These are phyloP conservation scores for Myrica gale DNA, from an alignment of 306 rosid species.

Conservation along the genomic window DNA sequence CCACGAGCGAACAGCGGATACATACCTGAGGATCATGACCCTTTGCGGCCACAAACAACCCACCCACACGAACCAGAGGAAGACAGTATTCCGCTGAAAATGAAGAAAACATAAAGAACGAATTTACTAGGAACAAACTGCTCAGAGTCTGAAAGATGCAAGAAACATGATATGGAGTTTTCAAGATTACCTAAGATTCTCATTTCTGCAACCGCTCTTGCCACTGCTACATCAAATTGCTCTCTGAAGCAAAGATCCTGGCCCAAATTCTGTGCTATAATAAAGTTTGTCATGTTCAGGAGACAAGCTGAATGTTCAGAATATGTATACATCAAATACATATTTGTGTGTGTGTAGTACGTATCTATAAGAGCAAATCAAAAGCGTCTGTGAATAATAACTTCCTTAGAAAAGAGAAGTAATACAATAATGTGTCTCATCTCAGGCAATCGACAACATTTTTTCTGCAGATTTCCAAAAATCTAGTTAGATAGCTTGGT, in stretches of 20 bases:
- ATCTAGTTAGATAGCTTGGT: too few species aligned
- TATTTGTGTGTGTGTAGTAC: too few species aligned
- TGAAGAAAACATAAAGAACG: slow-evolving; percentile 30
- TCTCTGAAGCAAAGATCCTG: slow-evolving; percentile 69
- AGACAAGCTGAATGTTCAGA: background rate
- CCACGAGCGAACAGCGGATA: slow-evolving; percentile 10
- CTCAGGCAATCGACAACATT: too few species aligned
- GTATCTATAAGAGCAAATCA: slow-evolving; percentile 3
- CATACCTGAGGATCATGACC: slow-evolving; percentile 83
- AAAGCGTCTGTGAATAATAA: background rate
- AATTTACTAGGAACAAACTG: slow-evolving; percentile 18
- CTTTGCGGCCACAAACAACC: slow-evolving; percentile 80
- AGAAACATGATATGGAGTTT: background rate
- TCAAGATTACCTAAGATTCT: slow-evolving; percentile 60
- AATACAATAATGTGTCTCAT: background rate
- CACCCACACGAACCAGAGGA: slow-evolving; percentile 87
- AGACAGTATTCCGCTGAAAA: slow-evolving; percentile 86
- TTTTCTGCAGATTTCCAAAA: too few species aligned
- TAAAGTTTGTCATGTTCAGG: slow-evolving; percentile 23
- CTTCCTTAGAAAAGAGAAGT: background rate
- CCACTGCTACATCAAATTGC: slow-evolving; percentile 76
- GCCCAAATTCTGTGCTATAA: slow-evolving; percentile 77
- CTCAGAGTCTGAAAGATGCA: background rate
- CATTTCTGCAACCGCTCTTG: slow-evolving; percentile 96
- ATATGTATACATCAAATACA: too few species aligned